Percentiles rank a stretch among this genome's conserved stretches.
Conservation (phyloP, 2,329 filamentous ascomycete genomes). For the Thielaviopsis punctulata region DNA sequence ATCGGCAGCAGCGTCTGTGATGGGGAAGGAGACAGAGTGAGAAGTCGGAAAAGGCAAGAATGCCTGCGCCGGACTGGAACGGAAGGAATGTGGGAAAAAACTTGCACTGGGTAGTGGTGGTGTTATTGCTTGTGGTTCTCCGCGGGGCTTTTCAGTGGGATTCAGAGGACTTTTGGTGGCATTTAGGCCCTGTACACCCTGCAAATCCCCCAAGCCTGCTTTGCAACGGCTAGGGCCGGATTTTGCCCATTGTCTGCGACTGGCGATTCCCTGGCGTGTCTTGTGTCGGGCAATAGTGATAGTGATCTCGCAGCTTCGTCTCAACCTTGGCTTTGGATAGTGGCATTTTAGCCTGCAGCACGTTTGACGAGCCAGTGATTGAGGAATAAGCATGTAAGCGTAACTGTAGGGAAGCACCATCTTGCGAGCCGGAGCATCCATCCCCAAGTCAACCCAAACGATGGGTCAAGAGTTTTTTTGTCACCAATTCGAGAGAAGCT, state of each 20-base stretch:
- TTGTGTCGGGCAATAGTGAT: not conserved
- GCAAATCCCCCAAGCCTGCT: not conserved
- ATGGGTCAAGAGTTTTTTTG: no score
- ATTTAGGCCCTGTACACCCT: not conserved
- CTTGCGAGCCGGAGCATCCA: not conserved
- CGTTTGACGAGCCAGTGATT: not conserved
- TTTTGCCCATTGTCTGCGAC: not conserved
- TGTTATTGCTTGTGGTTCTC: no score
- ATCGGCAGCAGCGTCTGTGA: not conserved
- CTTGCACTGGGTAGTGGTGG: constrained; percentile 2
- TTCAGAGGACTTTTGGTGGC: not conserved
- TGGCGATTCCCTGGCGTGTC: not conserved
- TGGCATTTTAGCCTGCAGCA: not conserved
- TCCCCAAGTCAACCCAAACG: not conserved
- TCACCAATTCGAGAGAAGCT: not conserved
- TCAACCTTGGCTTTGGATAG: not conserved
- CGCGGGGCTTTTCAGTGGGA: not conserved
- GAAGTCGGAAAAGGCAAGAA: not conserved
- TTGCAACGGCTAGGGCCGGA: not conserved
- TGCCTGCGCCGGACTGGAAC: constrained; percentile 4
- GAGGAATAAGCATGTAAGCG: not conserved
- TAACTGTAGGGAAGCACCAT: not conserved
- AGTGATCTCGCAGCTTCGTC: not conserved
- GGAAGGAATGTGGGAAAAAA: constrained; percentile 8
- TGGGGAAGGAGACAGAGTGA: not conserved